Conservation (phyloP, 2,329 filamentous ascomycete genomes). For the Alternaria ventricosa region DNA sequence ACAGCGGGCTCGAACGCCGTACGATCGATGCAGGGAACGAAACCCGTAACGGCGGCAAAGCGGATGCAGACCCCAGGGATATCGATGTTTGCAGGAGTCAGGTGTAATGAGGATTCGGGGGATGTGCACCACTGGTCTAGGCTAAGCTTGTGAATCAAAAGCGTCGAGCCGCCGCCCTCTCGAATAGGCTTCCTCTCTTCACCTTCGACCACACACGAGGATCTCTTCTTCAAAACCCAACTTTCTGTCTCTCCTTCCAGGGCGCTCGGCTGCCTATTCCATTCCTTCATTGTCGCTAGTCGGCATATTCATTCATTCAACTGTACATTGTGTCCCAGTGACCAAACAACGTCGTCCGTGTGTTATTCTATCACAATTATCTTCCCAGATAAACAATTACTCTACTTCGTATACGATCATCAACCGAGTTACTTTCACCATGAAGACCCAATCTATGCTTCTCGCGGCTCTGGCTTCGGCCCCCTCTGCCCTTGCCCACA, state of each 20-base stretch:
- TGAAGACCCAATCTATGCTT: slow-evolving; percentile 46
- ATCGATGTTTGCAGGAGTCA: slow-evolving; percentile 11
- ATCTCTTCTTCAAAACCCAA: slow-evolving; percentile 30
- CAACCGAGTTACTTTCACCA: slow-evolving; percentile 19
- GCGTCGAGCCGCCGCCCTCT: slow-evolving; percentile 14
- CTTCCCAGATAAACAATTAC: background rate
- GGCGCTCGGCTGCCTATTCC: slow-evolving; percentile 36
- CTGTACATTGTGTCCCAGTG: slow-evolving; percentile 38
- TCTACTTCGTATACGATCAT: slow-evolving; percentile 3
- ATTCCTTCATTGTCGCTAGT: slow-evolving; percentile 47
- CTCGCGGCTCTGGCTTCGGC: slow-evolving; percentile 42
- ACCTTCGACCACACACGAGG: slow-evolving; percentile 35
- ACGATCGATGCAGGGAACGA: slow-evolving; percentile 37
- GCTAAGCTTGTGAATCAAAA: slow-evolving; percentile 29
- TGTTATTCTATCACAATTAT: slow-evolving; percentile 27
- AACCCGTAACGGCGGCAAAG: slow-evolving; percentile 27
- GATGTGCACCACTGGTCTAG: slow-evolving; percentile 7
- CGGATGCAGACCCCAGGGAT: slow-evolving; percentile 19
- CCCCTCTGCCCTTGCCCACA: slow-evolving; percentile 44
- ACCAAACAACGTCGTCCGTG: slow-evolving; percentile 32
- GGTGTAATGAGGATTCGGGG: slow-evolving; percentile 3
- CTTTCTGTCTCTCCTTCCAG: slow-evolving; percentile 41
- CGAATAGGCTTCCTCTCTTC: slow-evolving; percentile 1
- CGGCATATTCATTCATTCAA: slow-evolving; percentile 44
- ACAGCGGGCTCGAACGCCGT: slow-evolving; percentile 19